These are phyloP conservation scores for Tetradesmus lagerheimii DNA, from an alignment of 139 green algal species.

Conservation along the genomic window DNA sequence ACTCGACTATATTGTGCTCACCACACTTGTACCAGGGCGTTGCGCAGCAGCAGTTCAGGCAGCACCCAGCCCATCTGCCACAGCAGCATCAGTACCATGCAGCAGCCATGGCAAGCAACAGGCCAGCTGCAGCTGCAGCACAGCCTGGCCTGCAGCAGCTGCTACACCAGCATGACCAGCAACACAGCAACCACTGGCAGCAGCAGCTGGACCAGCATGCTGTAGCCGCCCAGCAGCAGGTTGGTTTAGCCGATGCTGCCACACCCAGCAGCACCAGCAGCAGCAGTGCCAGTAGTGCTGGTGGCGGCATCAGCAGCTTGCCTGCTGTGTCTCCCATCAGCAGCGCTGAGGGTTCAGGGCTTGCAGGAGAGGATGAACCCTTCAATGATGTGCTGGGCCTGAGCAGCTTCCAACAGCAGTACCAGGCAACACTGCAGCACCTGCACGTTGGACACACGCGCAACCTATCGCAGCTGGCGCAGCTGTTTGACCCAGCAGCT, in stretches of 20 bases:
- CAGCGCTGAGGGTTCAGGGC: neutral
- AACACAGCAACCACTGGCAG: neutral
- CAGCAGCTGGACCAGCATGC: neutral
- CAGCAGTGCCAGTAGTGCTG: neutral
- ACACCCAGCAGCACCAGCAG: conserved; percentile 13
- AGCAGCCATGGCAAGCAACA: neutral
- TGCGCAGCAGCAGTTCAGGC: neutral
- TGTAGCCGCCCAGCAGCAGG: neutral
- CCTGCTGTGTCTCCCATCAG: neutral
- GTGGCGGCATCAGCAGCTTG: neutral
- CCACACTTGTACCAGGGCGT: neutral
- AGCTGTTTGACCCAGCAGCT: conserved; percentile 32
- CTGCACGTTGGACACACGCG: neutral
- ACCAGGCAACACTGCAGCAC: neutral
- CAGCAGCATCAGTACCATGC: conserved; percentile 13
- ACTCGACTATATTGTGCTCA: no score
- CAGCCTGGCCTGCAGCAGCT: neutral
- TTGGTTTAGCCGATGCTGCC: neutral
- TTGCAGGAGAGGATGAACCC: neutral
- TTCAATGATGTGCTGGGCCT: conserved; percentile 1
- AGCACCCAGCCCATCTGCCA: neutral
- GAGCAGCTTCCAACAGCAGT: conserved; percentile 38
- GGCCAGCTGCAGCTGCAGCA: conserved; percentile 1
- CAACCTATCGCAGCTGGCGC: conserved; percentile 25
- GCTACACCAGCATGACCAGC: neutral